A percentile compares a stretch with the other conserved stretches of the same genome.
phyloP scores from a whole-genome alignment of 2,329 filamentous ascomycete species.

The Penicillium brevicompactum region DNA sequence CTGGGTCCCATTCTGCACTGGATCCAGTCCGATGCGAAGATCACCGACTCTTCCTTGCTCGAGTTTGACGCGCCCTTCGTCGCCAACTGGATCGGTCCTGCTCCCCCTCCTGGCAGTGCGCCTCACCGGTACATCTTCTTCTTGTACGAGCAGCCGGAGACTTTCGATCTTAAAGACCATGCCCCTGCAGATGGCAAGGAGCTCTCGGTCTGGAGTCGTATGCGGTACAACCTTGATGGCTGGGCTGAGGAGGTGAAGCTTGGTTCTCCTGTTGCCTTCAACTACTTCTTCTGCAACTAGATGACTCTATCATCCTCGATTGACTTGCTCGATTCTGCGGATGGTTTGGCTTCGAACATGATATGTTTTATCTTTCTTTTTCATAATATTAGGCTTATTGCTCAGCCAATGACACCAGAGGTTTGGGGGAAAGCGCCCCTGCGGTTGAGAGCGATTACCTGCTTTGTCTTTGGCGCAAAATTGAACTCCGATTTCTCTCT shows the following conservation, averaged over 20 bases:
- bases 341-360: background rate
- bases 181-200: slow-evolving; percentile 39
- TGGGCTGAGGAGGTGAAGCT: slow-evolving; percentile 42
- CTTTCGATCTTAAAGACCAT: slow-evolving; percentile 37
- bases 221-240: slow-evolving; percentile 47
- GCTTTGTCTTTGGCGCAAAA: too few relatives aligned
- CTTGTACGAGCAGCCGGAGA: slow-evolving; percentile 51
- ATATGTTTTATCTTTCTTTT: background rate
- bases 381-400: too few relatives aligned
- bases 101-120: slow-evolving; percentile 48
- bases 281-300: slow-evolving; percentile 41
- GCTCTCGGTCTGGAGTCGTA: slow-evolving; percentile 39
- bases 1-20: slow-evolving; percentile 36
- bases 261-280: slow-evolving; percentile 37
- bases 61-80: slow-evolving; percentile 25
- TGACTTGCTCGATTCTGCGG: background rate
- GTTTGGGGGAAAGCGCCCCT: too few relatives aligned
- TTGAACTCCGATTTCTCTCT: too few relatives aligned
- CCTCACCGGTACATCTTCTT: slow-evolving; percentile 56
- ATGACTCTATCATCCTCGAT: background rate
- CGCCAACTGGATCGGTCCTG: slow-evolving; percentile 48
- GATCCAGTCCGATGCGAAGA: slow-evolving; percentile 32
- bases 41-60: slow-evolving; percentile 11
- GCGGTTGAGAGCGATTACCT: too few relatives aligned
- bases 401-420: too few relatives aligned